Evolutionary conservation across 805 yeast species (phyloP).

Genomic region (Debaryomyces maramus): DNA sequence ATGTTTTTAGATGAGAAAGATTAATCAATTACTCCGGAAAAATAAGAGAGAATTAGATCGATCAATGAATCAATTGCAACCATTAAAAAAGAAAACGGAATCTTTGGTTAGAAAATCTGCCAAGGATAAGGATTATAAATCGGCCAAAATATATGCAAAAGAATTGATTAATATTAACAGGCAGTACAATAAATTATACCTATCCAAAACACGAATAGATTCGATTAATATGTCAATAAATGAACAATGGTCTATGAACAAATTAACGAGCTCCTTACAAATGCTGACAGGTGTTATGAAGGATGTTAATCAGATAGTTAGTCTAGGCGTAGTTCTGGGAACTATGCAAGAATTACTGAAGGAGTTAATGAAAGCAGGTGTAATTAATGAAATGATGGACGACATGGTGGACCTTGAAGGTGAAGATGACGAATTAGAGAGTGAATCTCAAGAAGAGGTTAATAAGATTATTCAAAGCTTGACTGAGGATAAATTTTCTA

Average conservation of each 20-base stretch:
- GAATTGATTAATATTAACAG: constrained; percentile 74
- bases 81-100: constrained; percentile 73
- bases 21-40: constrained; percentile 76
- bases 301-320: constrained; percentile 79
- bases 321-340: constrained; percentile 73
- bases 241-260: constrained; percentile 85
- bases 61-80: constrained; percentile 60
- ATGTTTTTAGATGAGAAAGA: constrained; percentile 55
- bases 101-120: constrained; percentile 71
- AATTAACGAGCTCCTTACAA: constrained; percentile 78
- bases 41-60: constrained; percentile 84
- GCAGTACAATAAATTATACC: constrained; percentile 71
- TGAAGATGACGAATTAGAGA: constrained; percentile 63
- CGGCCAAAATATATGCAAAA: constrained; percentile 77
- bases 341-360: constrained; percentile 84
- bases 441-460: constrained; percentile 66
- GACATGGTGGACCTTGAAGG: constrained; percentile 76
- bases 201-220: constrained; percentile 82
- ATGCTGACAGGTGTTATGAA: constrained; percentile 79
- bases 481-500: constrained; percentile 40
- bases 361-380: constrained; percentile 82
- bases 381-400: constrained; percentile 92
- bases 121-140: constrained; percentile 70
- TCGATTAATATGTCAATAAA: constrained; percentile 86
- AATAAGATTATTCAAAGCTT: constrained; percentile 53